A percentile compares a stretch with the other conserved stretches of the same genome.
Evolutionary conservation across 352 stramenopile genomes (phyloP).

Genomic region (Globisporangium parvum): DNA sequence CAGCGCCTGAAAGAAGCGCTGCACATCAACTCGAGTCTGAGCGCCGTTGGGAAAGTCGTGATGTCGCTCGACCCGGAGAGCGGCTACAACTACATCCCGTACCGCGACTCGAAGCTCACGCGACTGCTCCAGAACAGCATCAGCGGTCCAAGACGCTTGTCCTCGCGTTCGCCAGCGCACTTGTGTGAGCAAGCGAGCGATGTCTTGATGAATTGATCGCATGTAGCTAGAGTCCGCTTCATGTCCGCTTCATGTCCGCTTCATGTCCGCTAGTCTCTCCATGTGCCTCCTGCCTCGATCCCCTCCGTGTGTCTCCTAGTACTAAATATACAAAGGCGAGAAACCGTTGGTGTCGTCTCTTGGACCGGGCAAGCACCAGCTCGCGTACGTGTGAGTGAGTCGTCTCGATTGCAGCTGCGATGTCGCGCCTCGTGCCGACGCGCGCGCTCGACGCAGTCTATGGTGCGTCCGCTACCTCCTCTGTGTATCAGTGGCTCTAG

Average conservation of each 20-base stretch:
- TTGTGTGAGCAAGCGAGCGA: neutral
- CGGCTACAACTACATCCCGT: slow-evolving; percentile 86
- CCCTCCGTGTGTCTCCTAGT: too few species aligned
- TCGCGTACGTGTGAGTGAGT: too few species aligned
- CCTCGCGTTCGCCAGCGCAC: slow-evolving; percentile 44
- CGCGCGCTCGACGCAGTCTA: slow-evolving; percentile 76
- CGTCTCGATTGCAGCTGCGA: slow-evolving; percentile 8
- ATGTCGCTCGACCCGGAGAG: slow-evolving; percentile 85
- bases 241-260: too few species aligned
- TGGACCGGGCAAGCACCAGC: too few species aligned
- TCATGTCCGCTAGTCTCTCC: too few species aligned
- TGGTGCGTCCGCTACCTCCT: slow-evolving; percentile 23
- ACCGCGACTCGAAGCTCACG: slow-evolving; percentile 82
- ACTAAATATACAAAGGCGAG: too few species aligned
- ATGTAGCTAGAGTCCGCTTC: too few species aligned
- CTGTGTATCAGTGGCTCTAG: neutral
- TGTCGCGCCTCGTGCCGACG: slow-evolving; percentile 52
- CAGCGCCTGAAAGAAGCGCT: slow-evolving; percentile 81
- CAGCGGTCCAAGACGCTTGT: slow-evolving; percentile 74
- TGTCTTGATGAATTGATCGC: too few species aligned
- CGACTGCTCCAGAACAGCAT: slow-evolving; percentile 83
- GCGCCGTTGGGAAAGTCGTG: slow-evolving; percentile 80
- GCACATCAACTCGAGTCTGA: slow-evolving; percentile 84
- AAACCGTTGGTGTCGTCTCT: too few species aligned
- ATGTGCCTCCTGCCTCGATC: too few species aligned